These are phyloP conservation scores for Paracoccidioides lutzii DNA, from an alignment of 2,329 filamentous ascomycete genomes.

Conservation along the genomic window DNA sequence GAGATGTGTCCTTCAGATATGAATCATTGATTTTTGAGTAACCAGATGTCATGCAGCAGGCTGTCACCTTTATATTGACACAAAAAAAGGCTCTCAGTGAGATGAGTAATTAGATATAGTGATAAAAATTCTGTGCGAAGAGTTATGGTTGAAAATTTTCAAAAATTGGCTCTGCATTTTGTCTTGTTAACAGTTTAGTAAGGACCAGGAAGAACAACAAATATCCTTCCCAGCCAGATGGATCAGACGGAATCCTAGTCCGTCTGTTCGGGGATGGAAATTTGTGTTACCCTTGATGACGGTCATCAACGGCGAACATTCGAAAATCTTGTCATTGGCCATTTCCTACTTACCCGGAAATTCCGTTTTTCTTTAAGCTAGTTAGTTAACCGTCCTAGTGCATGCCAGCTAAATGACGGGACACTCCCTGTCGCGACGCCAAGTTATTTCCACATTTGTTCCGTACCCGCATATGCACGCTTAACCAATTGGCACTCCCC, in stretches of 20 bases:
- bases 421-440: too few relatives aligned
- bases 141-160: too few relatives aligned
- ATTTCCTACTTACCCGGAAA: neutral
- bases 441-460: neutral
- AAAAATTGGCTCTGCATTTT: too few relatives aligned
- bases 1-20: too few relatives aligned
- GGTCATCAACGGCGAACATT: neutral
- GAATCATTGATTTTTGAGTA: too few relatives aligned
- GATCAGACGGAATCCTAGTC: neutral
- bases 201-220: neutral
- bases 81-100: too few relatives aligned
- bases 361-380: neutral
- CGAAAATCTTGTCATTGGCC: constrained; percentile 1
- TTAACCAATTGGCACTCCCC: neutral
- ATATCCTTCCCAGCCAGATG: neutral
- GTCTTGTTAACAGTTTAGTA: neutral
- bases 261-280: neutral
- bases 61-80: too few relatives aligned
- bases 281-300: neutral
- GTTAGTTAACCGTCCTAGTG: neutral
- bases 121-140: too few relatives aligned
- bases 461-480: neutral
- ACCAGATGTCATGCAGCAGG: too few relatives aligned
- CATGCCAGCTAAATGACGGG: neutral
- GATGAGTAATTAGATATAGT: too few relatives aligned